phyloP scores from a whole-genome alignment of 345 rosid genomes.

The Ceriops decandra region DNA sequence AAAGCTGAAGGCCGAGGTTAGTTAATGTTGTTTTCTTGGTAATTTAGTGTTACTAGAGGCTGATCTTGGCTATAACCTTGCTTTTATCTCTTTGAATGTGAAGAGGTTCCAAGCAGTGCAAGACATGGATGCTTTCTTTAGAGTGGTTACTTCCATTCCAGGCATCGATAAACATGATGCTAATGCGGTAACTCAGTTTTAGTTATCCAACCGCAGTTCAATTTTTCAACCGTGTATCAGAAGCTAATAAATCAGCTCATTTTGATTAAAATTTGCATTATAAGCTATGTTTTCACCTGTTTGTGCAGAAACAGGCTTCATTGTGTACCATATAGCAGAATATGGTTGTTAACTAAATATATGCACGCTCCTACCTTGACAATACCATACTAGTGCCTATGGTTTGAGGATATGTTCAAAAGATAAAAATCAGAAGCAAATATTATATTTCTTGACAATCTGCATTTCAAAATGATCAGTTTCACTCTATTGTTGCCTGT shows the following conservation, averaged over 20 bases:
- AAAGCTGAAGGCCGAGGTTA: conserved; percentile 78
- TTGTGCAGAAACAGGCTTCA: background rate
- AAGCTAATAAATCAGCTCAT: background rate
- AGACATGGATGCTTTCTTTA: conserved; percentile 51
- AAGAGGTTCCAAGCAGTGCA: conserved; percentile 68
- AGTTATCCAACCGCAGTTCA: background rate
- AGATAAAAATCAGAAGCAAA: background rate
- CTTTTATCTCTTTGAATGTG: conserved; percentile 22
- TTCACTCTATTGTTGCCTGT: no score
- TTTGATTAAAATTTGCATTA: background rate
- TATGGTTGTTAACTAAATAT: no score
- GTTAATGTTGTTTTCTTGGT: conserved; percentile 9
- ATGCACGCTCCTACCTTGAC: no score
- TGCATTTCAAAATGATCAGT: background rate
- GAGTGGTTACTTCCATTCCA: conserved; percentile 73
- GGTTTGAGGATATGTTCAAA: background rate
- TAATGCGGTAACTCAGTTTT: conserved; percentile 42
- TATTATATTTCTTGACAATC: background rate
- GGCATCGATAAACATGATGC: conserved; percentile 85
- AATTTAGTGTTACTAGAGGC: no score
- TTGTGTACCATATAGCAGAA: no score
- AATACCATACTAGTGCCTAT: no score
- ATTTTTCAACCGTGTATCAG: background rate
- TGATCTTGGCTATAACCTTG: no score
- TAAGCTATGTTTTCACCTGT: background rate